Conservation (phyloP, 2,329 filamentous ascomycete species). For the Didymosphaeria variabile region DNA sequence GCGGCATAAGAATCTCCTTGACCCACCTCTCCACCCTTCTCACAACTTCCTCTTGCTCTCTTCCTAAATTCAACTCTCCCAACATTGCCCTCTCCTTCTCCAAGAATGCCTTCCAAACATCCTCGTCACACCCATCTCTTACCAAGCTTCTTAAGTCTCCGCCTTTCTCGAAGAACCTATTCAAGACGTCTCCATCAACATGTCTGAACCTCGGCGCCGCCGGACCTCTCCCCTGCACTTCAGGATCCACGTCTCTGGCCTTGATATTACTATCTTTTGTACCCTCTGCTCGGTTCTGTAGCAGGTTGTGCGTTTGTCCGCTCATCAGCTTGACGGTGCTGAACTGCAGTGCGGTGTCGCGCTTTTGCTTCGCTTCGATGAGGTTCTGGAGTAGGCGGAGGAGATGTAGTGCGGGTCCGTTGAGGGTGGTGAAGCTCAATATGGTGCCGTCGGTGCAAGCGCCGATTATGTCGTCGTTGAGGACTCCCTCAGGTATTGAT, state of each 20-base stretch:
- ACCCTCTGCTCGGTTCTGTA: constrained; percentile 31
- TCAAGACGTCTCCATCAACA: constrained; percentile 55
- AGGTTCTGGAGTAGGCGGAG: constrained; percentile 79
- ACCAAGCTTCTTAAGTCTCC: constrained; percentile 29
- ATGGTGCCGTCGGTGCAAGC: constrained; percentile 63
- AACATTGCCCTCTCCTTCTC: constrained; percentile 34
- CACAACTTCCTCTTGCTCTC: constrained; percentile 28
- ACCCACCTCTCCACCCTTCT: constrained; percentile 12
- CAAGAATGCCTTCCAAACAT: constrained; percentile 31
- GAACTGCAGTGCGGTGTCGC: constrained; percentile 25
- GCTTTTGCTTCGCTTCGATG: constrained; percentile 32
- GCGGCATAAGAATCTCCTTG: constrained; percentile 4
- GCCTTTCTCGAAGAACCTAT: constrained; percentile 35
- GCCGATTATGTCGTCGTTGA: constrained; percentile 59
- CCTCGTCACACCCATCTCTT: constrained; percentile 25
- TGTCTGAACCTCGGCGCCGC: constrained; percentile 41
- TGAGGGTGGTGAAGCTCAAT: constrained; percentile 70
- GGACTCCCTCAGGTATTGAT: constrained; percentile 46
- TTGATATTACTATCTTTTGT: constrained; percentile 28
- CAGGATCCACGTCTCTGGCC: constrained; percentile 39
- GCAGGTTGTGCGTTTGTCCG: constrained; percentile 33
- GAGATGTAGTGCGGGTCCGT: constrained; percentile 69
- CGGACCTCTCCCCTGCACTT: constrained; percentile 23
- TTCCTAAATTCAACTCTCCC: constrained; percentile 16
- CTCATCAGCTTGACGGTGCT: constrained; percentile 24